phyloP scores from a whole-genome alignment of 148 eudicot species.

The Rhododendron ovatum region DNA sequence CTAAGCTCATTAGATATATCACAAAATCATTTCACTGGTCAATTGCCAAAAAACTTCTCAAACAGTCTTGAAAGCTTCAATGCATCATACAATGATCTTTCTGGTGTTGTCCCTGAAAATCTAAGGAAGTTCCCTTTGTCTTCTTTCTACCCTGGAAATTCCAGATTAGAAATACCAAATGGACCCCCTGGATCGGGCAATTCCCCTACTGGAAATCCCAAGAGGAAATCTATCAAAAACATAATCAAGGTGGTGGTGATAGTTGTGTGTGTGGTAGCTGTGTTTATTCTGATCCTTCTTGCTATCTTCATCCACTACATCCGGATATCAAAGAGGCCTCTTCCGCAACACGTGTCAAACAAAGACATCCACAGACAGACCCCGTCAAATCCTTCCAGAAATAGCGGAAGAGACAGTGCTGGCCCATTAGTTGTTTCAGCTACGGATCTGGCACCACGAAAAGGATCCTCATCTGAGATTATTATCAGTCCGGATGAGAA shows the following conservation, averaged over 20 bases:
- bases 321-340: constrained; percentile 58
- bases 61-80: constrained; percentile 65
- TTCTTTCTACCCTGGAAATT: constrained; percentile 90
- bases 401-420: constrained; percentile 42
- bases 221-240: constrained; percentile 48
- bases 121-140: constrained; percentile 71
- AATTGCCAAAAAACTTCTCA: constrained; percentile 64
- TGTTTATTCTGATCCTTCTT: constrained; percentile 71
- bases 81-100: constrained; percentile 80
- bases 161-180: constrained; percentile 61
- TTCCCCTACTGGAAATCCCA: constrained; percentile 33
- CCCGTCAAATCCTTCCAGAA: constrained; percentile 42
- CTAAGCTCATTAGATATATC: constrained; percentile 68
- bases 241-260: constrained; percentile 67
- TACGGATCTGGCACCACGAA: constrained; percentile 56
- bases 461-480: constrained; percentile 79
- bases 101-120: constrained; percentile 85
- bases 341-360: constrained; percentile 36
- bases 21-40: constrained; percentile 76
- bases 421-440: constrained; percentile 63
- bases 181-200: constrained; percentile 57
- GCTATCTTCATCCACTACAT: constrained; percentile 65
- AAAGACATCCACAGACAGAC: constrained; percentile 46
- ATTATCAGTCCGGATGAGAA: constrained; percentile 67
- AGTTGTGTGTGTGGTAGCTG: constrained; percentile 55